phyloP scores from a whole-genome alignment of 2,329 filamentous ascomycete species.

The Alternaria hordeiaustralica region DNA sequence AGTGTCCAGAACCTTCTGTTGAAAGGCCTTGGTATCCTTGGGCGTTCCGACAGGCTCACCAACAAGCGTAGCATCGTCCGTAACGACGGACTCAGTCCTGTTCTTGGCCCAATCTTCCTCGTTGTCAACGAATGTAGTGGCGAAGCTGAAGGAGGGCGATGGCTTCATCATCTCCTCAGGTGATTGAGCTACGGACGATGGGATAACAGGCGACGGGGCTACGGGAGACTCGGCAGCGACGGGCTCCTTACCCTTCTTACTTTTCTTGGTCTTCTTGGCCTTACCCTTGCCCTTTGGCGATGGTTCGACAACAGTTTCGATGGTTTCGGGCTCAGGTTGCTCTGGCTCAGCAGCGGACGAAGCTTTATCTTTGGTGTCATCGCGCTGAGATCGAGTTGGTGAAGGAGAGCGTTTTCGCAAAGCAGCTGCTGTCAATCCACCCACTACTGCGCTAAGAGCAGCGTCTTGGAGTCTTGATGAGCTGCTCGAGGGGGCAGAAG shows the following conservation, averaged over 20 bases:
- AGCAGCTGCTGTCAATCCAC: slow-evolving; percentile 30
- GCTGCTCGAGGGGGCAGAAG: slow-evolving; percentile 25
- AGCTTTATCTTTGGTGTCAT: slow-evolving; percentile 24
- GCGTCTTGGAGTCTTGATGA: slow-evolving; percentile 38
- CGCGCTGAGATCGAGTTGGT: slow-evolving; percentile 12
- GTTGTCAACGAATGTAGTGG: slow-evolving; percentile 39
- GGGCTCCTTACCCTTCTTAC: slow-evolving; percentile 40
- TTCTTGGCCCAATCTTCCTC: slow-evolving; percentile 42
- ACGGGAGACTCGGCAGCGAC: slow-evolving; percentile 9
- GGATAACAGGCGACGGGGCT: neutral
- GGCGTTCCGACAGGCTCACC: slow-evolving; percentile 28
- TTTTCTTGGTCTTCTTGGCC: slow-evolving; percentile 32
- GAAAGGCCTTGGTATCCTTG: slow-evolving; percentile 27
- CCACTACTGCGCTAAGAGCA: slow-evolving; percentile 35
- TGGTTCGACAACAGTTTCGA: slow-evolving; percentile 14
- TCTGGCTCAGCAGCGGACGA: slow-evolving; percentile 13
- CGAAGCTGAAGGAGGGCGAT: slow-evolving; percentile 14
- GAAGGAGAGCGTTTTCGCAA: slow-evolving; percentile 25
- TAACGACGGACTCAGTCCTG: slow-evolving; percentile 30
- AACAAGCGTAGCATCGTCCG: slow-evolving; percentile 43
- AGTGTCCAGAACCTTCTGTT: slow-evolving; percentile 37
- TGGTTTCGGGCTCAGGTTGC: neutral
- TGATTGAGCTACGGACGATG: slow-evolving; percentile 1
- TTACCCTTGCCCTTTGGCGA: slow-evolving; percentile 34
- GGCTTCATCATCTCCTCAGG: slow-evolving; percentile 9